Evolutionary conservation across 495 filamentous ascomycete genomes (phyloP).

Genomic region (Bacidia gigantensis): DNA sequence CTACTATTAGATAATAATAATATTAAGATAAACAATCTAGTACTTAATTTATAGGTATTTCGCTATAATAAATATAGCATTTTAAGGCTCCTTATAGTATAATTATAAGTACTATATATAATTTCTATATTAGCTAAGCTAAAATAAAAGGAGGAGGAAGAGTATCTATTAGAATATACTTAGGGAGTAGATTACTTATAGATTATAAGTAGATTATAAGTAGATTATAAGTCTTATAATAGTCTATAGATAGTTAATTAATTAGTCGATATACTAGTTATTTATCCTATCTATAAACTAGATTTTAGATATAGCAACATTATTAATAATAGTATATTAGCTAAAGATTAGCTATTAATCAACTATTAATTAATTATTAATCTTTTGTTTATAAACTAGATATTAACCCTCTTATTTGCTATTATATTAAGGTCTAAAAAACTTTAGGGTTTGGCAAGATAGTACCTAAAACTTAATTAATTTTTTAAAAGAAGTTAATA

Average conservation of each 20-base stretch:
- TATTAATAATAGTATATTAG: neutral
- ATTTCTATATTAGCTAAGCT: neutral
- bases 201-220: neutral
- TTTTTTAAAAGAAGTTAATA: no score
- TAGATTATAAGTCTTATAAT: neutral
- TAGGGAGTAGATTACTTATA: neutral
- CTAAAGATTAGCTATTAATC: neutral
- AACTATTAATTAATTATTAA: neutral
- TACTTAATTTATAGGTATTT: constrained; percentile 3
- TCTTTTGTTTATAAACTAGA: neutral
- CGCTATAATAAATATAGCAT: constrained; percentile 3
- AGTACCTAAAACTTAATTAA: no score
- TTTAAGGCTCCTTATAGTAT: neutral
- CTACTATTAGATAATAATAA: neutral
- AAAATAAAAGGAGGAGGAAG: neutral
- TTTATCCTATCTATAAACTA: neutral
- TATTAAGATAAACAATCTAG: neutral
- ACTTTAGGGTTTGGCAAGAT: neutral
- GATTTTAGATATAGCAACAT: neutral
- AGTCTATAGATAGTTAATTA: neutral
- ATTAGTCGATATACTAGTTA: neutral
- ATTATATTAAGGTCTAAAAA: no score
- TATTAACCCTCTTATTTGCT: neutral
- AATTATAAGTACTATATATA: neutral
- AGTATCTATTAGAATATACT: neutral